Conservation (phyloP, 148 eudicot genomes). For the Camellia granthamiana region DNA sequence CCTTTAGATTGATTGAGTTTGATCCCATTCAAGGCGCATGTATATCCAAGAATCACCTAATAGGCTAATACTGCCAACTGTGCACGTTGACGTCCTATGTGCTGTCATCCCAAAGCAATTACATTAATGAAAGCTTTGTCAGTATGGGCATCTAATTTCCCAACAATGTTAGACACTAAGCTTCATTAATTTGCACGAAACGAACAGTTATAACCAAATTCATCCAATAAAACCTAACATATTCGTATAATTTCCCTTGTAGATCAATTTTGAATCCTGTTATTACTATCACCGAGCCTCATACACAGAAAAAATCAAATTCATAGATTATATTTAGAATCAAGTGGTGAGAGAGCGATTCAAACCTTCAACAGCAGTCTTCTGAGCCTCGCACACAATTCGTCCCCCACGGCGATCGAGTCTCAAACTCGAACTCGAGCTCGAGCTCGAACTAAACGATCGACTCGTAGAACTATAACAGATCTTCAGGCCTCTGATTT, state of each 20-base stretch:
- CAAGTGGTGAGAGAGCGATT: neutral
- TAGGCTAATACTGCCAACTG: too few relatives aligned
- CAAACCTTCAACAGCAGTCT: slow-evolving; percentile 67
- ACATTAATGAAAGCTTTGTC: too few relatives aligned
- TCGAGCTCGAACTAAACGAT: slow-evolving; percentile 27
- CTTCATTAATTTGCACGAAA: neutral
- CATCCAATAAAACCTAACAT: neutral
- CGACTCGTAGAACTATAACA: neutral
- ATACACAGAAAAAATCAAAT: neutral
- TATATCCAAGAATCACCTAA: too few relatives aligned
- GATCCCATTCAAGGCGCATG: too few relatives aligned
- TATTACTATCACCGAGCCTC: slow-evolving; percentile 21
- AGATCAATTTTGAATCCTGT: slow-evolving; percentile 47
- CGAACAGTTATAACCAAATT: neutral
- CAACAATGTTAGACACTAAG: neutral
- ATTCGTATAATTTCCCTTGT: slow-evolving; percentile 29
- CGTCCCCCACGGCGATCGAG: slow-evolving; percentile 36
- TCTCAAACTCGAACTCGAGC: slow-evolving; percentile 35
- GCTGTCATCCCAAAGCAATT: too few relatives aligned
- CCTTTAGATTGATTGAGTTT: too few relatives aligned
- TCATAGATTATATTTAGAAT: slow-evolving; percentile 1
- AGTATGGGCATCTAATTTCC: neutral
- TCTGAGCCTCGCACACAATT: slow-evolving; percentile 69
- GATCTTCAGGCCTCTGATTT: slow-evolving; percentile 42
- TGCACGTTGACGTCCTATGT: too few relatives aligned